phyloP scores from a whole-genome alignment of 805 yeast genomes.

The Candida vaughaniae region DNA sequence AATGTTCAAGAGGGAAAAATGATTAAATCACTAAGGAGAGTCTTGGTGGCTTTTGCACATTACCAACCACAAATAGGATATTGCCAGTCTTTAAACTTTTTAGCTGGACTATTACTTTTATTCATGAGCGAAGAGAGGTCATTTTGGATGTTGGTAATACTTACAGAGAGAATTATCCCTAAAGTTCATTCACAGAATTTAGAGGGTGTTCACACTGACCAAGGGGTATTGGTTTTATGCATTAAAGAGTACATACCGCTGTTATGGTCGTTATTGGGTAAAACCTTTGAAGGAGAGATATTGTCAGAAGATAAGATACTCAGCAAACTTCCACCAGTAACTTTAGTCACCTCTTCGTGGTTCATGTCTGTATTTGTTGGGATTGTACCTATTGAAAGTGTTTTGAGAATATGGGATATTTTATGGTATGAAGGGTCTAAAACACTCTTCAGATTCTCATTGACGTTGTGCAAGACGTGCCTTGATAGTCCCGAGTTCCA shows the following conservation, averaged over 20 bases:
- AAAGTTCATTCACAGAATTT: conserved; percentile 87
- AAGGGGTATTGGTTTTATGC: conserved; percentile 89
- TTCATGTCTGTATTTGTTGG: conserved; percentile 97
- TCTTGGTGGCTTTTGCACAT: conserved; percentile 77
- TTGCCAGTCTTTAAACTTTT: conserved; percentile 91
- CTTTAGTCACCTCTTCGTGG: conserved; percentile 95
- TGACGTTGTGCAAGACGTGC: conserved; percentile 74
- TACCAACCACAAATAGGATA: conserved; percentile 91
- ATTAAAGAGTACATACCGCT: conserved; percentile 80
- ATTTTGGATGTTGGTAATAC: conserved; percentile 93
- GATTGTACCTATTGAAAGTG: conserved; percentile 82
- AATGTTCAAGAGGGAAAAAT: conserved; percentile 29
- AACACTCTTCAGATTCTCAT: conserved; percentile 75
- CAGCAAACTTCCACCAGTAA: conserved; percentile 80
- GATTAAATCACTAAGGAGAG: conserved; percentile 73
- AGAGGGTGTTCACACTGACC: conserved; percentile 94
- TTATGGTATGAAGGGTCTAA: conserved; percentile 90
- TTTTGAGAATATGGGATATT: conserved; percentile 91
- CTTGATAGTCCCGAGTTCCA: conserved; percentile 59
- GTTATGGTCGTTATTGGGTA: conserved; percentile 61
- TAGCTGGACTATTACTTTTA: conserved; percentile 80
- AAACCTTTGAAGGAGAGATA: conserved; percentile 37
- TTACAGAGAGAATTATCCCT: conserved; percentile 82
- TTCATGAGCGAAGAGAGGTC: conserved; percentile 88
- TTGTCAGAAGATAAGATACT: conserved; percentile 53